Base-by-base conservation (phyloP, 2,329 filamentous ascomycete species). In the Cytospora paraplurivora region DNA sequence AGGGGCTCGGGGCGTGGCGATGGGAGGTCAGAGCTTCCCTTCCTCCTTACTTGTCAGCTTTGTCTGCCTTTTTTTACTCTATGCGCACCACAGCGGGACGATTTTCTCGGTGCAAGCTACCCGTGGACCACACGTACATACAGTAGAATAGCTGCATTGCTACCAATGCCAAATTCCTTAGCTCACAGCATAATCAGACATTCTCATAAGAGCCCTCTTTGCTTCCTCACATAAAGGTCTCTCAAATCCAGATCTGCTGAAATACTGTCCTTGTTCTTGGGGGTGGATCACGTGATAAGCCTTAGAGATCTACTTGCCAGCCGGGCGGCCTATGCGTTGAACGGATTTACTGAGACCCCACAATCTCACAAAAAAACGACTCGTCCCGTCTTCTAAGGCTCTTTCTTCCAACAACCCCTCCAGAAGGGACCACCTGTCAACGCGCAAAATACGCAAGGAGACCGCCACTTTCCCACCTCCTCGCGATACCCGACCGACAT, bases 401-500 rank as follows among this genome's bases (percentile, higher is more conserved):
- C 47, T 58, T 44, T 51, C 49, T 7, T 44, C 34, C 53, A 56
- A 38, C 61, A 58, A 56, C 56, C 52, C 51, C 37, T 61, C 59
- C 59, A 61, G 49, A 17, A 52, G 32, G 50, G 50, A 55, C 44
- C 10, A 33, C 53, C 62, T 54, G 52, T 47, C 60, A 62, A 61
- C 62, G 60, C 61, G 62, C 60, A 51, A 63, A 56, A 52, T 54
- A 51, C 60, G 35, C 54, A 63, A 57, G 54, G 59, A 66, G 51
- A 49, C 56, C 55, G 62, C 62, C 62, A 49, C 57, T 35, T 27
- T 44, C 37, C n/a, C 61, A 62, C 32, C 44, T 33, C 53, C 41
- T 61, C 50, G 54, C 62, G 52, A 64, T 35, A 51, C 44, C 32
- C 38, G 53, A 41, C 62, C 13, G 62, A 56, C 41, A n/a, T 44